Conservation (phyloP, 805 yeast species). For the Candida quercuum region DNA sequence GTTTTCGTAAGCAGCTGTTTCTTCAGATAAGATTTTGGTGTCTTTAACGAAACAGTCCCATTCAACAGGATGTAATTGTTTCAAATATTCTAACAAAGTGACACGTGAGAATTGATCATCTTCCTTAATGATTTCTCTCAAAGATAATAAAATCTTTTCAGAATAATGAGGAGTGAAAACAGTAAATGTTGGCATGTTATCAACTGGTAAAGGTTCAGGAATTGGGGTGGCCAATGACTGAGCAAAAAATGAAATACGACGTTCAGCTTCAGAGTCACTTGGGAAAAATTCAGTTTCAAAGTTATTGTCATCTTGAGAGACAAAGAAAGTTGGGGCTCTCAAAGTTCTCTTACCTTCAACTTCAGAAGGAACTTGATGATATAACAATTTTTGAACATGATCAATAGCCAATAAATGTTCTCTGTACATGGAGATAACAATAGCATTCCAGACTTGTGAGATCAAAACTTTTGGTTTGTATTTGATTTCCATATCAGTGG, state of each 20-base stretch:
- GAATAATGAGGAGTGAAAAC: conserved; percentile 95
- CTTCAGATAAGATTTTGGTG: conserved; percentile 92
- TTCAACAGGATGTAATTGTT: conserved; percentile 92
- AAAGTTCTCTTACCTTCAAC: conserved; percentile 97
- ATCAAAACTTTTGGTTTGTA: conserved; percentile 97
- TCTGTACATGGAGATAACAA: conserved; percentile 98
- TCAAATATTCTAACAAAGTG: conserved; percentile 87
- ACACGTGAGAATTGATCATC: conserved; percentile 96
- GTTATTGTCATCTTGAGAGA: conserved; percentile 90
- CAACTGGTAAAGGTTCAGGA: conserved; percentile 98
- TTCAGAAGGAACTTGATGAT: conserved; percentile 98
- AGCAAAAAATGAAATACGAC: conserved; percentile 99
- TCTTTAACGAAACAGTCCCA: conserved; percentile 98
- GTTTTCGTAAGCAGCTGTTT: conserved; percentile 70
- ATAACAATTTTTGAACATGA: conserved; percentile 94
- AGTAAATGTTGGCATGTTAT: conserved; percentile 98
- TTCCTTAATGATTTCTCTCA: conserved; percentile 94
- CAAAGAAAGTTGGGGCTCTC: conserved; percentile 98
- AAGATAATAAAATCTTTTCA: conserved; percentile 88
- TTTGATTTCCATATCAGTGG: conserved; percentile 98
- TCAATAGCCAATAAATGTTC: conserved; percentile 97
- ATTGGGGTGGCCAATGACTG: conserved; percentile 98
- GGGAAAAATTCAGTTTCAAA: conserved; percentile 98
- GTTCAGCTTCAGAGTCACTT: conserved; percentile 94
- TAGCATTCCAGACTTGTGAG: conserved; percentile 98